phyloP scores from a whole-genome alignment of 441 rosid genomes.

The Arabidopsis hybrid region DNA sequence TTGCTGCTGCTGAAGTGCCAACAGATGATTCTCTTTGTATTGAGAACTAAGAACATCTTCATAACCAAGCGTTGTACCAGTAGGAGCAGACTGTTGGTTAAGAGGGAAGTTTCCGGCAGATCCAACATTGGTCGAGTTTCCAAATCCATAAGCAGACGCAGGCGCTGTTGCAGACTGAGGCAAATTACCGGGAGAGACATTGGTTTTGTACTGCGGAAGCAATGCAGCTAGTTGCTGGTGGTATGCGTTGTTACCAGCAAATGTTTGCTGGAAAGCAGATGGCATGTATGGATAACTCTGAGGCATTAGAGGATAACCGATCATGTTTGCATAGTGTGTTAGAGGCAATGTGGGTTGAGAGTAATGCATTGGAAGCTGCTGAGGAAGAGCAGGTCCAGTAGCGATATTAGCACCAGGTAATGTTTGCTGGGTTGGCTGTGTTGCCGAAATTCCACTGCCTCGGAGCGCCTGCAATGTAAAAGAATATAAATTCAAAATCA shows the following conservation, averaged over 20 bases:
- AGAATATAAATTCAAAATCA: slow-evolving; percentile 32
- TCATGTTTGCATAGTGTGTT: slow-evolving; percentile 90
- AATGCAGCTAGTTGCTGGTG: slow-evolving; percentile 88
- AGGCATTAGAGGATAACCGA: slow-evolving; percentile 86
- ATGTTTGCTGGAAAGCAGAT: slow-evolving; percentile 89
- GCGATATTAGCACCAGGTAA: slow-evolving; percentile 69
- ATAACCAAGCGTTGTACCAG: slow-evolving; percentile 69
- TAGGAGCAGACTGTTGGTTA: slow-evolving; percentile 73
- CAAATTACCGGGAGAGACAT: slow-evolving; percentile 58
- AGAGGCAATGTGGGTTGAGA: slow-evolving; percentile 86
- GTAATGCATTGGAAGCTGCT: slow-evolving; percentile 93
- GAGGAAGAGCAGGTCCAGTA: slow-evolving; percentile 83
- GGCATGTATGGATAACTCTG: slow-evolving; percentile 95
- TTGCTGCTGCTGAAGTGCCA: slow-evolving; percentile 80
- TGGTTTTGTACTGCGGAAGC: slow-evolving; percentile 88
- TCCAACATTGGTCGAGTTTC: slow-evolving; percentile 74
- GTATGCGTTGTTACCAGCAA: slow-evolving; percentile 81
- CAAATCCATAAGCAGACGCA: slow-evolving; percentile 91
- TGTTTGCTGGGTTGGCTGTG: slow-evolving; percentile 68
- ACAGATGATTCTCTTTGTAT: slow-evolving; percentile 79
- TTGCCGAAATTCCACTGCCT: slow-evolving; percentile 63
- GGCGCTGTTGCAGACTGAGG: slow-evolving; percentile 82
- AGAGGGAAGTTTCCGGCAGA: slow-evolving; percentile 68
- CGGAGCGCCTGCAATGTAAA: slow-evolving; percentile 61
- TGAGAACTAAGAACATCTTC: slow-evolving; percentile 86